These are phyloP conservation scores for Tolypocladium amazonense DNA, from an alignment of 2,329 filamentous ascomycete genomes.

Conservation along the genomic window DNA sequence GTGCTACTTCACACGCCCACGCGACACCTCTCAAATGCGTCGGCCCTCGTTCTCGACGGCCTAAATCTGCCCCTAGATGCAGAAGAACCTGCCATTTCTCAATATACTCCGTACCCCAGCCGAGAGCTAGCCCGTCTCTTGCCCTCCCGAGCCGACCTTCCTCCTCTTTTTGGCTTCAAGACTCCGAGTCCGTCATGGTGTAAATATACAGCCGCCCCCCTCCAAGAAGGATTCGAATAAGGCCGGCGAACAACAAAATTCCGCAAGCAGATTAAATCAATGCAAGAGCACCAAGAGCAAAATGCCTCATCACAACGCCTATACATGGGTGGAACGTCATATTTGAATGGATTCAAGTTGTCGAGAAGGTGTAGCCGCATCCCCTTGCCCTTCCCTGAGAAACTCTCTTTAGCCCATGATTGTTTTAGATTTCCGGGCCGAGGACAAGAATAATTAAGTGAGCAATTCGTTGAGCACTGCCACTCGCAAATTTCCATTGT, in stretches of 20 bases:
- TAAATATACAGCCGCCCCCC: background rate
- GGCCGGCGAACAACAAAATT: background rate
- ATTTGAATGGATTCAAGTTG: background rate
- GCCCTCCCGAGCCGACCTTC: background rate
- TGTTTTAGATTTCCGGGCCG: background rate
- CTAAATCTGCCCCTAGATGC: background rate
- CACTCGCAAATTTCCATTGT: background rate
- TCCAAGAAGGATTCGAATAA: background rate
- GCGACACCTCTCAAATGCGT: background rate
- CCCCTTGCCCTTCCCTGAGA: background rate
- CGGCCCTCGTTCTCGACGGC: background rate
- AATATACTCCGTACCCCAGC: background rate
- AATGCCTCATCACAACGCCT: background rate
- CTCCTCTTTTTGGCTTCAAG: background rate
- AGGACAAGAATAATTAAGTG: background rate
- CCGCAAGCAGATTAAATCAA: background rate
- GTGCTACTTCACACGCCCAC: background rate
- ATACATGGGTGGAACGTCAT: background rate
- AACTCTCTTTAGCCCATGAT: background rate
- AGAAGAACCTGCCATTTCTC: background rate
- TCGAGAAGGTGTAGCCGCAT: background rate
- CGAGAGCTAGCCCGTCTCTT: too few relatives aligned
- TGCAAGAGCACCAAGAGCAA: background rate
- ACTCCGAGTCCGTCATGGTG: background rate
- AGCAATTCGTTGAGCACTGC: background rate